Base-by-base conservation (phyloP, 2,329 filamentous ascomycete species). In the Dactylellina cionopaga region DNA sequence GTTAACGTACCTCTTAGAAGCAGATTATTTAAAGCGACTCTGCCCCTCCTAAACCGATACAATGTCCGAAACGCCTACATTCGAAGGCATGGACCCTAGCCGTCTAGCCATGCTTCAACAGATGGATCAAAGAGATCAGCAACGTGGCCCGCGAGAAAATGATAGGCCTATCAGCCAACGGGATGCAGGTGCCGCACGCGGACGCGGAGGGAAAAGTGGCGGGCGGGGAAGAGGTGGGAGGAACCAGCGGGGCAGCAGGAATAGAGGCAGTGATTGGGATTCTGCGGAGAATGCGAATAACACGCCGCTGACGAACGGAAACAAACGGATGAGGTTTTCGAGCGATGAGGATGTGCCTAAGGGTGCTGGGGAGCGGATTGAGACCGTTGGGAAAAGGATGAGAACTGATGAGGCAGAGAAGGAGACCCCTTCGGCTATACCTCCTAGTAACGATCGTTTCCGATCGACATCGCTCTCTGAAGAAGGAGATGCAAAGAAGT, bases 31-130 rank as follows among this genome's bases (percentile, higher is more conserved):
- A 71, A 35, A 54, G 31, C 31, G 5, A 7, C 31, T n/a, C 37
- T 11, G 1, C 39, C 19, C 39, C 49, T 15, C 43, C 10, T 19
- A 39, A n/a, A 41, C 49, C 47, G 33, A 17, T 33, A 47, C 31
- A 35, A 71, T 71, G 66, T 65, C 60, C 13, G 46, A 33, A 25
- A 54, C 58, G 19, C 13, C 55, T 27, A 39, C 35, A 37, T 71
- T 71, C 22, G 43, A 71, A 27, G 66, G 66, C 19, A 58, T 71
- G 41, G 46, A 71, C 31, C 66, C 66, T 6, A 51, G 58, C 5
- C 58, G 66, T 11, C 33, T 71, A 41, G 66, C 66, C 9, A 71
- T 71, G 66, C 47, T 71, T 15, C 66, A 71, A 15, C 58, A 71
- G 31, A 39, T 54, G 55, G 58, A 71, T 2, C 35, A 49, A 24